Conservation (phyloP, 306 rosid species). For the Mimosa pudica region DNA sequence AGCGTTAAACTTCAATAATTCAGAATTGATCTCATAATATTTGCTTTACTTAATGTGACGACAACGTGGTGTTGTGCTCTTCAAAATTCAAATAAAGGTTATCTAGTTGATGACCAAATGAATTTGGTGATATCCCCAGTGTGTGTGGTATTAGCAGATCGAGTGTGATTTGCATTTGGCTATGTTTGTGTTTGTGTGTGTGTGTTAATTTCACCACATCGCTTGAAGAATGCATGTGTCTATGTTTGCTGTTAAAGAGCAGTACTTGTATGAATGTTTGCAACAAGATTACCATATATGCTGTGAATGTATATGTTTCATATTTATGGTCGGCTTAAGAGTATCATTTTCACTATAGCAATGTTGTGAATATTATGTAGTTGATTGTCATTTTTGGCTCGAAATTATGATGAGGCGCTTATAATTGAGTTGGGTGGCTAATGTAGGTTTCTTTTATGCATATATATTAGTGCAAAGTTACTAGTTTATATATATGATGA, state of each 20-base stretch:
- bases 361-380: slow-evolving; percentile 2
- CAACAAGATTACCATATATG: slow-evolving; percentile 3
- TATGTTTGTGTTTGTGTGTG: too few relatives aligned
- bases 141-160: not conserved
- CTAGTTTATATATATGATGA: slow-evolving; percentile 1
- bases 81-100: not conserved
- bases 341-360: slow-evolving; percentile 1
- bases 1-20: not conserved
- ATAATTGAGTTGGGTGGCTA: slow-evolving; percentile 2
- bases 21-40: not conserved
- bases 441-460: slow-evolving; percentile 12
- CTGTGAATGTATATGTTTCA: slow-evolving; percentile 10
- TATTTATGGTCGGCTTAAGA: not conserved
- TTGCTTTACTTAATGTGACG: not conserved
- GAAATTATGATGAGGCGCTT: slow-evolving; percentile 1
- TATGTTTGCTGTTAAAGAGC: slow-evolving; percentile 20
- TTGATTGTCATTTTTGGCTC: slow-evolving; percentile 18
- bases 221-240: slow-evolving; percentile 29
- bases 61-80: not conserved
- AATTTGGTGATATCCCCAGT: not conserved
- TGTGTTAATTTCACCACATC: slow-evolving; percentile 32
- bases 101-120: not conserved
- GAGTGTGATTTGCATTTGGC: slow-evolving; percentile 26
- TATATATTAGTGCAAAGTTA: not conserved
- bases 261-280: not conserved